Base-by-base conservation (phyloP, 1,139 yeast genomes). In the Hansenula sp. region DNA sequence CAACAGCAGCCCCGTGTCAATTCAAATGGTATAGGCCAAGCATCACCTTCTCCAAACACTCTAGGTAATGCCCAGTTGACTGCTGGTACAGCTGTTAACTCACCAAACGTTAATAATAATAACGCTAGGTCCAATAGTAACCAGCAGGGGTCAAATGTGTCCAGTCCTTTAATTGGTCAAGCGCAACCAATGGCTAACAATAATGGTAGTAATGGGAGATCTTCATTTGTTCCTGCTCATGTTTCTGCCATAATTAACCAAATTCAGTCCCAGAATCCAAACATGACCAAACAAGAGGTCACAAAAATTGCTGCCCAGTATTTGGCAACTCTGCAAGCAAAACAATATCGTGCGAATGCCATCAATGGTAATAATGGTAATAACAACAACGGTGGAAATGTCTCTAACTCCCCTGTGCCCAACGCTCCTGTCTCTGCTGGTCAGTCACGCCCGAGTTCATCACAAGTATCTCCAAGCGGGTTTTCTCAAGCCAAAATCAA, bases 281-380 rank as follows among this genome's bases (percentile, higher is more conserved):
- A 74, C 27, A 67, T 83, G 57, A 71, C 84, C 3, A 81, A 82
- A 49, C 87, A 81, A 46, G 89, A 84, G 54, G 90, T 84, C 2
- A 81, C 88, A 0, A 79, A 81, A 53, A 67, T 82, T 48, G 91
- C 91, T 0, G 87, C 86, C 8, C 78, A 82, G 29, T 84, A 83
- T 56, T 66, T 84, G 47, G 85, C 86, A 4, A 77, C 72, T 48
- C 62, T 77, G 27, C 83, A 77, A 52, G 76, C 72, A 44, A 80
- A 77, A 46, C 78, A 73, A 34, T 46, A 47, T 25, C 41, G 45
- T 10, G 36, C 36, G 5, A 32, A 33, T 31, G 21, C 37, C 3
- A 11, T 28, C 18, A 38, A 38, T 32, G 36, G 41, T 28, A 28
- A 16, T 21, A 27, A 16, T 36, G 25, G 16, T 12, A 28, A 17